Conservation (phyloP, 148 eudicot genomes). For the Bassia scoparia region DNA sequence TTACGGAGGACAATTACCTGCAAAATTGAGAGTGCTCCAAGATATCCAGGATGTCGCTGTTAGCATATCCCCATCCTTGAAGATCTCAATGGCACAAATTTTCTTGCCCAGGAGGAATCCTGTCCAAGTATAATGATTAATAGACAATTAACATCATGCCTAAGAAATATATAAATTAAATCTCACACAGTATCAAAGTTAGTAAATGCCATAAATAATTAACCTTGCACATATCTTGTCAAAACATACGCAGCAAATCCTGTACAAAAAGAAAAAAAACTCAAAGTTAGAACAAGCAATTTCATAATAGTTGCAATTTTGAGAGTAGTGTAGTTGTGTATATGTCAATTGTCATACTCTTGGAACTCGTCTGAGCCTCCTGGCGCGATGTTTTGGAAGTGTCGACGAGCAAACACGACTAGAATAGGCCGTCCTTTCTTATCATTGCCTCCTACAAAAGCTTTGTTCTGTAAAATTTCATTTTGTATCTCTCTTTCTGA, state of each 20-base stretch:
- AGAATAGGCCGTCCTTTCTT: slow-evolving; percentile 54
- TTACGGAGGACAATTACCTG: slow-evolving; percentile 66
- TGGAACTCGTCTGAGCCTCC: slow-evolving; percentile 72
- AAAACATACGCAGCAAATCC: background rate
- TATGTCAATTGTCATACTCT: no score
- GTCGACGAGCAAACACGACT: slow-evolving; percentile 42
- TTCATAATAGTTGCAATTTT: no score
- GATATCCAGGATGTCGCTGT: slow-evolving; percentile 58
- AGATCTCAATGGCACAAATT: slow-evolving; percentile 60
- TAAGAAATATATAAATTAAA: no score
- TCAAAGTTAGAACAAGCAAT: no score
- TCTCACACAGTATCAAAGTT: no score
- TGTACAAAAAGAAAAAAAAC: background rate
- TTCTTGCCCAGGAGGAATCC: slow-evolving; percentile 66
- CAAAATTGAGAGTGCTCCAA: slow-evolving; percentile 63
- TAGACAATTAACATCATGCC: background rate
- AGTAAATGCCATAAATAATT: background rate
- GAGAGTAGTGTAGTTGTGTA: no score
- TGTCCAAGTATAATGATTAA: slow-evolving; percentile 18
- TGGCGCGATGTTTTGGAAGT: slow-evolving; percentile 35
- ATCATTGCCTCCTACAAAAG: slow-evolving; percentile 59
- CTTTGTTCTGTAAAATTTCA: slow-evolving; percentile 59
- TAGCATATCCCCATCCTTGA: slow-evolving; percentile 76
- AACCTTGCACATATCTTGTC: slow-evolving; percentile 13
- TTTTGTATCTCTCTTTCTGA: slow-evolving; percentile 48